phyloP scores from a whole-genome alignment of 225 moss, liverwort and hornwort species.

The Neckera pumila region DNA sequence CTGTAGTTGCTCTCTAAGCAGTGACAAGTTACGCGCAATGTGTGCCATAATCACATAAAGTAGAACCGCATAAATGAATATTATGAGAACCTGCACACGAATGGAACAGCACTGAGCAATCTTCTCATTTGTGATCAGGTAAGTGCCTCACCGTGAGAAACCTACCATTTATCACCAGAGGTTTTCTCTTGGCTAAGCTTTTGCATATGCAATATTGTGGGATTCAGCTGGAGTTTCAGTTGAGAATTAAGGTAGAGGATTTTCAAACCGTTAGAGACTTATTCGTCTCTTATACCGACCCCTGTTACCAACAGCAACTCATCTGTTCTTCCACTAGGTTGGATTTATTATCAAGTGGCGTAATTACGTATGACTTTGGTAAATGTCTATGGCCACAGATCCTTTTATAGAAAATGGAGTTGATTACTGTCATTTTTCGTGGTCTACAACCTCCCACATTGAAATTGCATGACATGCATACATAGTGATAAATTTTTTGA shows the following conservation, averaged over 20 bases:
- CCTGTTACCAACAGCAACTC: not conserved
- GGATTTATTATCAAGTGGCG: not conserved
- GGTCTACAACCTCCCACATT: not conserved
- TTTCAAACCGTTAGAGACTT: not conserved
- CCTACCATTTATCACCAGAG: not conserved
- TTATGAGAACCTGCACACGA: conserved; percentile 62
- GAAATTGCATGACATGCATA: not conserved
- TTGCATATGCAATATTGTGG: not conserved
- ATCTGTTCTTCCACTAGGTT: not conserved
- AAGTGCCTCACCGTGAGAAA: not conserved
- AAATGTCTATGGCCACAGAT: not conserved
- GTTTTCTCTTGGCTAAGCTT: not conserved
- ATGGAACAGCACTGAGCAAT: not conserved
- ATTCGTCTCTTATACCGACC: not conserved
- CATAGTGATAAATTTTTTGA: not conserved
- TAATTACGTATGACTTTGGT: not conserved
- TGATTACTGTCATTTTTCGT: not conserved
- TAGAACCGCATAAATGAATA: conserved; percentile 58
- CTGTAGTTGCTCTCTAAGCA: conserved; percentile 70
- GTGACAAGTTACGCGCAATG: conserved; percentile 50
- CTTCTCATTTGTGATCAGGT: not conserved
- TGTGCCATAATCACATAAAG: conserved; percentile 77
- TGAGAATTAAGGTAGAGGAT: not conserved
- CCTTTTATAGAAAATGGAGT: not conserved
- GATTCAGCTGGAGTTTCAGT: not conserved